These are phyloP conservation scores for Eucalyptus dawsonii DNA, from an alignment of 345 rosid genomes.

Conservation along the genomic window DNA sequence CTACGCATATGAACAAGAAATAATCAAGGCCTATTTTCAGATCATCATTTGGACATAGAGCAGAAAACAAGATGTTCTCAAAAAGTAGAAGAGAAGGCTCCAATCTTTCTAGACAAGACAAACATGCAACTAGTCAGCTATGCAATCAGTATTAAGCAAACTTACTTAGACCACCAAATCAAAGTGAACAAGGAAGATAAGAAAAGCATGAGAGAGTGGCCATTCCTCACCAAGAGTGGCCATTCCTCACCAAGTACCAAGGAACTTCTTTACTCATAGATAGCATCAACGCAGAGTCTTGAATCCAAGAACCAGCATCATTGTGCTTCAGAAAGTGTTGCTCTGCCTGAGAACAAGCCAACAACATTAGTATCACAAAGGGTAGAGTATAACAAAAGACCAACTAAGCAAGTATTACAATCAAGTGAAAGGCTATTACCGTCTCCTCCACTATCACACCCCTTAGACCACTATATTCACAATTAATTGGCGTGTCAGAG, in stretches of 20 bases:
- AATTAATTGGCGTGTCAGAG: conserved; percentile 71
- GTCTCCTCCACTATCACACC: conserved; percentile 75
- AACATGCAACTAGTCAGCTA: not conserved
- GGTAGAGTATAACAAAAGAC: not conserved
- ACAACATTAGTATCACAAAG: not conserved
- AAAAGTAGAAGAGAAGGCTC: not conserved
- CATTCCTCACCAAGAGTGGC: too few species aligned
- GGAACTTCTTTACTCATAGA: conserved; percentile 98
- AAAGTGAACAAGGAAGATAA: not conserved
- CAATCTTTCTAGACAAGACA: not conserved
- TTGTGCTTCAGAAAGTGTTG: conserved; percentile 89
- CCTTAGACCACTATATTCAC: conserved; percentile 70
- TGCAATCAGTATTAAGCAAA: not conserved
- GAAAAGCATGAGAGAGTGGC: not conserved
- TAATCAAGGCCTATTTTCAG: not conserved
- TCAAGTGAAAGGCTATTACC: conserved; percentile 15
- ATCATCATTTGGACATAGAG: not conserved
- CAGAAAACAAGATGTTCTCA: not conserved
- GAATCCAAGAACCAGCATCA: conserved; percentile 98
- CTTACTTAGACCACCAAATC: not conserved
- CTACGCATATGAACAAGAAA: conserved; percentile 9
- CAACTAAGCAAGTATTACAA: not conserved
- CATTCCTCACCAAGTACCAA: conserved; percentile 84
- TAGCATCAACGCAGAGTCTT: conserved; percentile 86
- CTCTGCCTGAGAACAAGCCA: conserved; percentile 53